Base-by-base conservation (phyloP, 1,139 yeast genomes). In the Yamadazyma atlantica region DNA sequence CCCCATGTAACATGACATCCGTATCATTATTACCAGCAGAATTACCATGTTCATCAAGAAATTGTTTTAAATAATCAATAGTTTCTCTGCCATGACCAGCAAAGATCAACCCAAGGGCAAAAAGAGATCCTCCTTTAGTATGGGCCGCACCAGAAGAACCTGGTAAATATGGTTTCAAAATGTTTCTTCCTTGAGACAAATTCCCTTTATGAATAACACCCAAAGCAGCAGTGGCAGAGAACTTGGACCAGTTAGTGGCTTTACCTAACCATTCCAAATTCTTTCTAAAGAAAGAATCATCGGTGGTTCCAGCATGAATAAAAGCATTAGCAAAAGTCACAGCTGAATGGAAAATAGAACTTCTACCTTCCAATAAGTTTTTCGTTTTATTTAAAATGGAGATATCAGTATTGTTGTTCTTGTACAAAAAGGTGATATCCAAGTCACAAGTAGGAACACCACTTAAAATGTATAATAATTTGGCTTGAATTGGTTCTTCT, bases 161-260 rank as follows among this genome's bases (percentile, higher is more conserved):
- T 30, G 98, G 97, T 44, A 92, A 74, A 57, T 92, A 94, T 24
- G 98, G 97, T 49, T 85, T 84, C 58, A 92, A 75, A 36, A 92
- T 82, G 47, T 84, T 79, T 59, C 82, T 82, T 41, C 98, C 98
- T 58, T 88, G 96, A 1, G 95, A 78, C 46, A 92, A 74, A 59
- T 92, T 90, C 37, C 98, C 98, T 56, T 85, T 87, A 58, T 92
- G 98, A 51, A 92, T 90, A 24, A 92, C 98, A 58, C 99, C 99
- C 43, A 94, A 72, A 11, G 97, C 97, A 14, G 98, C 98, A 22
- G 98, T 92, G 5, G 98, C 97, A 0, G 96, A 82, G 58, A 92
- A 92, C 58, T 92, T 92, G 7, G 97, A 90, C 99, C 99, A 92
- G 63, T 90, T 90, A 36, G 94, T 84, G 10, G 98, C 97, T 65